Base-by-base conservation (phyloP, 495 filamentous ascomycete genomes). In the Daldinia caldariorum region DNA sequence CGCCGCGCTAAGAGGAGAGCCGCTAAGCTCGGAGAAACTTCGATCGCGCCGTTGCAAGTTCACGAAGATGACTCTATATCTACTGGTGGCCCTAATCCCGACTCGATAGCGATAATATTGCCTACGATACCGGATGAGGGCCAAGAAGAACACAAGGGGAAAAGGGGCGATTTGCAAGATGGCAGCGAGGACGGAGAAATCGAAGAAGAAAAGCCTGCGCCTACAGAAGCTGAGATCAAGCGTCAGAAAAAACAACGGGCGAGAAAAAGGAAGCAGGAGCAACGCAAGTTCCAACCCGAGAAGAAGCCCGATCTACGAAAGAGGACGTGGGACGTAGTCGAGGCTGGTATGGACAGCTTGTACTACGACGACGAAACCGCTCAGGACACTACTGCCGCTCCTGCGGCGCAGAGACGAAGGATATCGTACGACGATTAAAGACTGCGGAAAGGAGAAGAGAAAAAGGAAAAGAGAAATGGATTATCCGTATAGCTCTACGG, bases 261-360 rank as follows among this genome's bases (percentile, higher is more conserved):
- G 9, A 66, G 35, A 34, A 72, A 76, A 18, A 83, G 76, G 61
- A 80, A 71, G 47, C 78, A 72, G 32, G 75, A 70, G 45, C 81
- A 63, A 38, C 78, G 70, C 66, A 83, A 74, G 74, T 81, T 76
- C 74, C 78, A 75, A 56, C 80, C 78, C 63, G 79, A 80, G 57
- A 75, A 76, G 63, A 84, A 87, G 70, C 81, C 82, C 3, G 86
- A 87, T 67, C 74, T 88, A 72, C 81, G 86, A 57, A 85, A 87
- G 77, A 80, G 84, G 43, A 88, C 86, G 14, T 88, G 86, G 83
- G 85, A 88, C 67, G 78, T 84, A 37, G 84, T 87, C 12, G 84
- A 85, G 43, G 74, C 77, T 63, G 85, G 84, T 20, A 69, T 88
- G 60, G 81, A 78, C 18, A 81, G 77, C n/a, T 74, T 88, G 51